Evolutionary conservation across 169 alveolate species (phyloP).

Genomic region (Theileria parva): DNA sequence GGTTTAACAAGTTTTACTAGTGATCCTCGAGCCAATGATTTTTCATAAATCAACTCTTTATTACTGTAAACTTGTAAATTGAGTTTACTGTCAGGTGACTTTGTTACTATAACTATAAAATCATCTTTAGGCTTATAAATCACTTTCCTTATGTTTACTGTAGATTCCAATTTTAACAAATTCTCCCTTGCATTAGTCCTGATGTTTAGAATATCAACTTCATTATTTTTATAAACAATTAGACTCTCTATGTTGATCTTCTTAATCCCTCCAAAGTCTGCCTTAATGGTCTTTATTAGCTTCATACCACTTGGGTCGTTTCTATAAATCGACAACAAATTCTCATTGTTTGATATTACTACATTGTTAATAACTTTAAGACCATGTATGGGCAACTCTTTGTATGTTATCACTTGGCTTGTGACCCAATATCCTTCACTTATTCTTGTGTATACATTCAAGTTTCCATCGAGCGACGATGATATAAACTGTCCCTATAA

Average conservation of each 20-base stretch:
- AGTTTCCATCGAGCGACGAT: background rate
- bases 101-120: too few relatives aligned
- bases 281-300: background rate
- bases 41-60: background rate
- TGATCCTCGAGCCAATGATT: background rate
- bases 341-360: background rate
- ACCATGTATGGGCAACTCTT: background rate
- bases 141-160: background rate
- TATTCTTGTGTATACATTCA: constrained; percentile 8
- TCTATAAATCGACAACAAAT: background rate
- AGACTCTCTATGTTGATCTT: background rate
- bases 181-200: background rate
- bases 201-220: background rate
- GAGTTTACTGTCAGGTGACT: background rate
- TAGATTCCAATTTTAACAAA: background rate
- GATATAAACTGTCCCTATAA: background rate
- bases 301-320: background rate
- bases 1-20: background rate
- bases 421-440: background rate
- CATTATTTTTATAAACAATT: background rate
- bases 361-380: background rate
- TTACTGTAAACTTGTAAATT: background rate
- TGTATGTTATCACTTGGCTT: background rate
- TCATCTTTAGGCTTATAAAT: background rate
- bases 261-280: background rate